Conservation (phyloP, 2,329 filamentous ascomycete species). For the Lasiodiplodia citricola region DNA sequence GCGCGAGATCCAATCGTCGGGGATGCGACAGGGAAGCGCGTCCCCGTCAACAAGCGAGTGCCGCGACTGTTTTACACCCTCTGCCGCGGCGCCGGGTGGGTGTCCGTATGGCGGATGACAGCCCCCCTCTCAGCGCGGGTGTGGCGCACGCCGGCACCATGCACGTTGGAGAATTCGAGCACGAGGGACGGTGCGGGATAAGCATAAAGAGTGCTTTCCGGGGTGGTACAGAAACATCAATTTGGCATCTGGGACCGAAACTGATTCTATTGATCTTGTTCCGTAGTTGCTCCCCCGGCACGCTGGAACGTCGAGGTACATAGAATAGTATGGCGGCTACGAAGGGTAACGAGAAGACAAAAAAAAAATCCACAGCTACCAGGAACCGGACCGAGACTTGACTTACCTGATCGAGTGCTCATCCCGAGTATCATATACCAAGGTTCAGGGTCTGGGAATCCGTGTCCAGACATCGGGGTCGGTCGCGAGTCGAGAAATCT, state of each 20-base stretch:
- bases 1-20: conserved; percentile 13
- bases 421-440: neutral
- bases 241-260: neutral
- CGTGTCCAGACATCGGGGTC: neutral
- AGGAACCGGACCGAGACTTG: neutral
- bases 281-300: neutral
- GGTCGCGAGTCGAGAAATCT: neutral
- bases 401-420: neutral
- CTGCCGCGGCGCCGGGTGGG: conserved; percentile 7
- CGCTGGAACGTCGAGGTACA: neutral
- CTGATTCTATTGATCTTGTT: neutral
- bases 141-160: conserved; percentile 14
- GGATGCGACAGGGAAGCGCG: neutral
- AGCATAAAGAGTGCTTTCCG: neutral
- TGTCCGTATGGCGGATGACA: conserved; percentile 9
- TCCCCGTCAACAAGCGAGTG: conserved; percentile 6
- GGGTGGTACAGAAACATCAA: neutral
- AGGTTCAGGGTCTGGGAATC: neutral
- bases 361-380: neutral
- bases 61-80: neutral
- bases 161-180: conserved; percentile 6
- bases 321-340: neutral
- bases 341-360: neutral
- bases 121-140: conserved; percentile 10
- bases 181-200: neutral